Conservation (phyloP, 768 basidiomycete species). For the Kwoniella shandongensis region DNA sequence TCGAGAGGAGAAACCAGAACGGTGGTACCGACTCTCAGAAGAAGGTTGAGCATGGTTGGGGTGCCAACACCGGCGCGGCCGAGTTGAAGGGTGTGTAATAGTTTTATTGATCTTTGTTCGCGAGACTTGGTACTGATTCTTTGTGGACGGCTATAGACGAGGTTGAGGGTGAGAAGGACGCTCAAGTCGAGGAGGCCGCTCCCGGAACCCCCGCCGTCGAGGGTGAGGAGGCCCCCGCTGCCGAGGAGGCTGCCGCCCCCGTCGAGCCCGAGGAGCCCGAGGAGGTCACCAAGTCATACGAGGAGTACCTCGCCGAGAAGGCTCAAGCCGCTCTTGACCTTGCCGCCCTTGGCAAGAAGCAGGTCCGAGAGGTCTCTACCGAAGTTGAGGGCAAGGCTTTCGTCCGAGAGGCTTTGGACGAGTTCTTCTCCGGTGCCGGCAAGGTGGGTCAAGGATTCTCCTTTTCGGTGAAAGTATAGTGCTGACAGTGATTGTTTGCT, state of each 20-base stretch:
- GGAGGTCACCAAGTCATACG: constrained; percentile 78
- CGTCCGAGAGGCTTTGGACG: constrained; percentile 67
- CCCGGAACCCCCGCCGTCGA: constrained; percentile 68
- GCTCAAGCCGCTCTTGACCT: constrained; percentile 55
- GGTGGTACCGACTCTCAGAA: constrained; percentile 77
- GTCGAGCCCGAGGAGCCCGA: constrained; percentile 50
- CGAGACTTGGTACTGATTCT: background rate
- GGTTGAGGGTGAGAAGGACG: constrained; percentile 69
- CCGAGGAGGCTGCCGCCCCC: constrained; percentile 49
- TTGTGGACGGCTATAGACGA: constrained; percentile 58
- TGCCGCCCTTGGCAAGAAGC: constrained; percentile 69
- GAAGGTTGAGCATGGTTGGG: constrained; percentile 93
- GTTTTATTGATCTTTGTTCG: background rate
- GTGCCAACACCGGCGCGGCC: constrained; percentile 79
- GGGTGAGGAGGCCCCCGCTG: constrained; percentile 55
- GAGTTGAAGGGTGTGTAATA: constrained; percentile 60
- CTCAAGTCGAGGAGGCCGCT: constrained; percentile 69
- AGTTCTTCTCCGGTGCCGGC: constrained; percentile 85
- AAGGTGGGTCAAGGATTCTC: constrained; percentile 64
- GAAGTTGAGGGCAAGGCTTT: constrained; percentile 68
- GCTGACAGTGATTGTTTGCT: constrained; percentile 1
- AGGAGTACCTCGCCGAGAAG: constrained; percentile 80
- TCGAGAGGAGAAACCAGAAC: constrained; percentile 60
- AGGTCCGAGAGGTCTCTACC: constrained; percentile 63
- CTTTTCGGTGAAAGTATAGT: background rate